Conservation (phyloP, 1,284 basidiomycete genomes). For the Malassezia yamatoensis region DNA sequence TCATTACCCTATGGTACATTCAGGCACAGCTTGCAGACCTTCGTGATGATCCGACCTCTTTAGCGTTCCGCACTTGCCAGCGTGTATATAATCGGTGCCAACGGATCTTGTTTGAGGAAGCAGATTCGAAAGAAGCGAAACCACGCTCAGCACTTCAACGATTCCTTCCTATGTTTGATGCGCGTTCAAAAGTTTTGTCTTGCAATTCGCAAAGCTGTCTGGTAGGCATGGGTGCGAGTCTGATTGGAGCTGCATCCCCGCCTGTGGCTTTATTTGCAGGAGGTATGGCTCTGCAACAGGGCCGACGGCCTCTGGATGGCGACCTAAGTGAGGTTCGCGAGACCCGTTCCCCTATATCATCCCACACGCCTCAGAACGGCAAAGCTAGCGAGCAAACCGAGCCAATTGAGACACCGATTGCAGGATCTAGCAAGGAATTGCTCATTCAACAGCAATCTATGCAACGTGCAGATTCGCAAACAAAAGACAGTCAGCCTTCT, state of each 20-base stretch:
- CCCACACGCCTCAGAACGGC: too few relatives aligned
- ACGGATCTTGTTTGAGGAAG: conserved; percentile 89
- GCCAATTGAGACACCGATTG: too few relatives aligned
- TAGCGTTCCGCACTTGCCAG: conserved; percentile 82
- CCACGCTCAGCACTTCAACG: background rate
- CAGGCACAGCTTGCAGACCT: conserved; percentile 44
- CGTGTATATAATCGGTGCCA: conserved; percentile 84
- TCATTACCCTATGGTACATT: conserved; percentile 45
- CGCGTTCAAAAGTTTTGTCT: conserved; percentile 24
- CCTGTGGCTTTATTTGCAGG: conserved; percentile 63
- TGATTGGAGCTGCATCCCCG: conserved; percentile 71
- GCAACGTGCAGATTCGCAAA: too few relatives aligned
- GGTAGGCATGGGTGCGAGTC: conserved; percentile 72
- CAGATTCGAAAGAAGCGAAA: conserved; percentile 22
- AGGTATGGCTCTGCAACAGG: conserved; percentile 78
- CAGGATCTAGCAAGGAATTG: too few relatives aligned
- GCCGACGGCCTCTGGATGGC: conserved; percentile 35
- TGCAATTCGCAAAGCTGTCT: conserved; percentile 56
- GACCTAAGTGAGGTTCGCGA: background rate
- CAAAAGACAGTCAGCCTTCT: too few relatives aligned
- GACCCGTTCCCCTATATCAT: too few relatives aligned
- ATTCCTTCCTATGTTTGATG: conserved; percentile 12
- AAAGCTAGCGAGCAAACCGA: too few relatives aligned
- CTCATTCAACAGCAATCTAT: too few relatives aligned
- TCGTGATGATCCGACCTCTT: conserved; percentile 54